Evolutionary conservation across 2,329 filamentous ascomycete genomes (phyloP).

Genomic region (Penicillium aurantiogriseum): DNA sequence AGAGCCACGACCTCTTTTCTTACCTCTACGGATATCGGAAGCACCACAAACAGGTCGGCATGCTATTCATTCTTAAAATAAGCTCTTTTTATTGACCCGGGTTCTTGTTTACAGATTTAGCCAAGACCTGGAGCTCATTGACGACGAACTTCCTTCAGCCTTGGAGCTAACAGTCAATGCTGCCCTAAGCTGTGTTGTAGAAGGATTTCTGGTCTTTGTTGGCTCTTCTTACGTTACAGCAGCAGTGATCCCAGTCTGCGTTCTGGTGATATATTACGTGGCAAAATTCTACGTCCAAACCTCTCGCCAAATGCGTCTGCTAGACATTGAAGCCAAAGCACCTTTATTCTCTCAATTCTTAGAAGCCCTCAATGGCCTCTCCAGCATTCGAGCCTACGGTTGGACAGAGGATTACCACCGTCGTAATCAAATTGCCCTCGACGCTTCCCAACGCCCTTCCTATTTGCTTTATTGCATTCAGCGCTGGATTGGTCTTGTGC

Average conservation of each 20-base stretch:
- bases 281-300: conserved; percentile 51
- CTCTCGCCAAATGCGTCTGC: conserved; percentile 49
- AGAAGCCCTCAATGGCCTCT: conserved; percentile 50
- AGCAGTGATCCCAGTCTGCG: conserved; percentile 40
- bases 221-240: conserved; percentile 40
- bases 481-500: conserved; percentile 9
- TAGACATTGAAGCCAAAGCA: conserved; percentile 58
- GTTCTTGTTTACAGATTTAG: conserved; percentile 23
- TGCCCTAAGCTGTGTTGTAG: conserved; percentile 30
- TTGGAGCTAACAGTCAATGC: conserved; percentile 24
- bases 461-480: conserved; percentile 11
- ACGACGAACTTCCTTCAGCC: conserved; percentile 27
- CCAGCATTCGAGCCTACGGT: conserved; percentile 53
- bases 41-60: conserved; percentile 20
- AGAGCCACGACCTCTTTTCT: conserved; percentile 33
- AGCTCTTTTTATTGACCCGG: not conserved
- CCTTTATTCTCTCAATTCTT: conserved; percentile 39
- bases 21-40: conserved; percentile 20
- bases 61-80: too few relatives aligned
- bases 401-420: conserved; percentile 45
- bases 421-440: conserved; percentile 7
- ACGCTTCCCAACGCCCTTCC: conserved; percentile 7
- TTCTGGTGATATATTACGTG: conserved; percentile 41
- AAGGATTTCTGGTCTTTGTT: conserved; percentile 33
- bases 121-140: conserved; percentile 34